Conservation (phyloP, 345 rosid genomes). For the Camelina sativa region DNA sequence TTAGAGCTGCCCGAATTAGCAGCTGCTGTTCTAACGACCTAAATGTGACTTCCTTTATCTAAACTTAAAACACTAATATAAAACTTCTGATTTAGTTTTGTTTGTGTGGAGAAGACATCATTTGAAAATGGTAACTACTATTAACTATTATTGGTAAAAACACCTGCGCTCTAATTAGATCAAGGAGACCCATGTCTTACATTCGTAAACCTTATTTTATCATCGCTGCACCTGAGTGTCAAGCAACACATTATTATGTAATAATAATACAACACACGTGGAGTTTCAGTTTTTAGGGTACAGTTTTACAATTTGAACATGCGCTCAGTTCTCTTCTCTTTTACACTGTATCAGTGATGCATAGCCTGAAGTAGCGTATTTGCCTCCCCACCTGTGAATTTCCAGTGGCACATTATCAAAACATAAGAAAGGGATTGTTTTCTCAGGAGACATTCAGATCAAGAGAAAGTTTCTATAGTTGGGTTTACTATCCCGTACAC, state of each 20-base stretch:
- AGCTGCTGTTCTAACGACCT: conserved; percentile 23
- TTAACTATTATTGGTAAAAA: conserved; percentile 9
- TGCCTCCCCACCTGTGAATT: conserved; percentile 76
- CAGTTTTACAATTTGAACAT: not conserved
- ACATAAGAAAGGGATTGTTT: not conserved
- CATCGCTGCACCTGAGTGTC: not conserved
- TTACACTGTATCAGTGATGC: conserved; percentile 42
- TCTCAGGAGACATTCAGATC: not conserved
- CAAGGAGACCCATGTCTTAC: conserved; percentile 2
- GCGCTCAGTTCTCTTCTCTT: conserved; percentile 23
- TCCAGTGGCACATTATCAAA: conserved; percentile 10
- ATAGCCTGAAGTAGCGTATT: conserved; percentile 62
- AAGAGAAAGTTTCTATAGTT: not conserved
- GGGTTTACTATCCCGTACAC: conserved; percentile 2
- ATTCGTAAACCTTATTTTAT: conserved; percentile 18
- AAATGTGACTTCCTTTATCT: conserved; percentile 15
- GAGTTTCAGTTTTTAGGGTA: conserved; percentile 12
- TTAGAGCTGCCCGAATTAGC: conserved; percentile 22
- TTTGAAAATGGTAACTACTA: conserved; percentile 20
- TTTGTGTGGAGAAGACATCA: conserved; percentile 26
- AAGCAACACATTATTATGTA: conserved; percentile 11
- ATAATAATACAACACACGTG: conserved; percentile 12
- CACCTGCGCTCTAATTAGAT: not conserved
- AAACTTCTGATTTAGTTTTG: conserved; percentile 20
- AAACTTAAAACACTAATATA: conserved; percentile 1